Conservation (phyloP, 2,329 filamentous ascomycete genomes). For the Monilinia polystroma region DNA sequence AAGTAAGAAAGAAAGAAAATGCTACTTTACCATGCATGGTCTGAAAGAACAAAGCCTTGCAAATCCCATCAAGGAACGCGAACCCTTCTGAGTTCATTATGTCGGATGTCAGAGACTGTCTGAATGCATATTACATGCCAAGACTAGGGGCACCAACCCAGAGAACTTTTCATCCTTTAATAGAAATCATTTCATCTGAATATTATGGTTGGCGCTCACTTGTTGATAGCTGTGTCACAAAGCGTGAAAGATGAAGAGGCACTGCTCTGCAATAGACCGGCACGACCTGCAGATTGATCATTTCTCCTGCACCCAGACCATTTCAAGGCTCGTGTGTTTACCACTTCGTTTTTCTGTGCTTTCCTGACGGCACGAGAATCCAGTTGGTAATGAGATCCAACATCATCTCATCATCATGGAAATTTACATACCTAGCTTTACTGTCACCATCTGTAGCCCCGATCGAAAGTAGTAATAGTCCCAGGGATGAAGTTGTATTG, state of each 20-base stretch:
- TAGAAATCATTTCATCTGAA: background rate
- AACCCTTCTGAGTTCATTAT: background rate
- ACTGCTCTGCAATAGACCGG: background rate
- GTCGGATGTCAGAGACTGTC: background rate
- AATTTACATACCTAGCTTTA: no score
- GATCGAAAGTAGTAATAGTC: background rate
- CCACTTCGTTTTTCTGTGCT: background rate
- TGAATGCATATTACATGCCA: conserved; percentile 3
- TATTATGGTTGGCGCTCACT: background rate
- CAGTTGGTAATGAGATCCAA: background rate
- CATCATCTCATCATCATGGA: background rate
- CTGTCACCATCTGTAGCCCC: background rate
- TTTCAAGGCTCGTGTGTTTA: background rate
- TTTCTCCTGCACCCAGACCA: background rate
- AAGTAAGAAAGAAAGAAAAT: background rate
- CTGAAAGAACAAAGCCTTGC: conserved; percentile 5
- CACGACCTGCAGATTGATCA: background rate
- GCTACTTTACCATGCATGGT: background rate
- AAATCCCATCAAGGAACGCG: background rate
- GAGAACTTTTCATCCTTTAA: background rate
- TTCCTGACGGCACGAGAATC: background rate
- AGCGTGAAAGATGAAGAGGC: background rate
- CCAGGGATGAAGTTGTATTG: background rate
- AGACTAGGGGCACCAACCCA: background rate
- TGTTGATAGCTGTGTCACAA: background rate